These are phyloP conservation scores for Kwoniella pini DNA, from an alignment of 768 basidiomycete species.

Conservation along the genomic window DNA sequence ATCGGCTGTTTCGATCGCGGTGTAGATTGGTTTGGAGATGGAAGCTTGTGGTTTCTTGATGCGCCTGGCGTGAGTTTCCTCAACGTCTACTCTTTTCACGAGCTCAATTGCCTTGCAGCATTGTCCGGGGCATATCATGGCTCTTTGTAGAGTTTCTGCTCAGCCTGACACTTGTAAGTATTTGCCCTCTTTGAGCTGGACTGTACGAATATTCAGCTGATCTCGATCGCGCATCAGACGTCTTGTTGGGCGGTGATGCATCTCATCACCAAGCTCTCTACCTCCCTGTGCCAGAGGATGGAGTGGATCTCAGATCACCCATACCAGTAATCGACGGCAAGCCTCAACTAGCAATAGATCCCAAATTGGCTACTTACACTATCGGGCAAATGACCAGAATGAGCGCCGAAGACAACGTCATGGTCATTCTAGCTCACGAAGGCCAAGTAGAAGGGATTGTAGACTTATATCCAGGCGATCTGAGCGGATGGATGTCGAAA, in stretches of 20 bases:
- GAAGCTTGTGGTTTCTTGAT: constrained; percentile 36
- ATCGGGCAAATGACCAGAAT: constrained; percentile 32
- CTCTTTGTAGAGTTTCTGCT: constrained; percentile 34
- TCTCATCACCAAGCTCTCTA: constrained; percentile 37
- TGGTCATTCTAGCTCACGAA: constrained; percentile 44
- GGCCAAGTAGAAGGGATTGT: constrained; percentile 25
- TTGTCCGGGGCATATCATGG: constrained; percentile 33
- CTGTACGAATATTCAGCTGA: neutral
- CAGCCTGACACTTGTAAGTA: constrained; percentile 36
- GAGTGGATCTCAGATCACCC: constrained; percentile 18
- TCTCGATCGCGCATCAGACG: constrained; percentile 13
- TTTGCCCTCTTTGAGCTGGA: too few relatives aligned
- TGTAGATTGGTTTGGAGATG: constrained; percentile 40
- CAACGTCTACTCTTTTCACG: neutral
- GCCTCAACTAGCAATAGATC: constrained; percentile 25
- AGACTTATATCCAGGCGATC: constrained; percentile 23
- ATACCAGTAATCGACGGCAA: constrained; percentile 21
- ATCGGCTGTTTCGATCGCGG: constrained; percentile 33
- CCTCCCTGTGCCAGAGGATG: constrained; percentile 25
- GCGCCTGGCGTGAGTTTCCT: constrained; percentile 33
- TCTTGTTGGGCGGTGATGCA: constrained; percentile 38
- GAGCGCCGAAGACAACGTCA: constrained; percentile 35
- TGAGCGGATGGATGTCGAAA: constrained; percentile 26
- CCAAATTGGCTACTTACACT: constrained; percentile 18
- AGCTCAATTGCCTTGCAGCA: constrained; percentile 18